Evolutionary conservation across 768 basidiomycete genomes (phyloP).

Genomic region (Boletus subparvulus): DNA sequence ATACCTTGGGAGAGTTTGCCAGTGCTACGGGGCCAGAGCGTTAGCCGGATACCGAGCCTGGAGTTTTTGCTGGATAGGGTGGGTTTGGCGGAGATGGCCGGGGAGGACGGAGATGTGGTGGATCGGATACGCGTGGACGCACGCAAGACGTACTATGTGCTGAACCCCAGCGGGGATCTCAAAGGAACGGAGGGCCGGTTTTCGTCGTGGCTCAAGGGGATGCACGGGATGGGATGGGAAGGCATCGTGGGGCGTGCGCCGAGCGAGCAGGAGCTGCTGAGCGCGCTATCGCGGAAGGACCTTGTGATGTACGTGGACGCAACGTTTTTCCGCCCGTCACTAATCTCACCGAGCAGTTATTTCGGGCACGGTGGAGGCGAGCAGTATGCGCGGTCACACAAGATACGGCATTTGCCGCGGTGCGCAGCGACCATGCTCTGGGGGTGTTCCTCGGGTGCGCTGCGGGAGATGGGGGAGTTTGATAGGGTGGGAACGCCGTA

Average conservation of each 20-base stretch:
- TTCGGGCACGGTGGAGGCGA: conserved; percentile 97
- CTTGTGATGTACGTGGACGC: conserved; percentile 79
- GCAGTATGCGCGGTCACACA: conserved; percentile 88
- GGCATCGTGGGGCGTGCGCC: conserved; percentile 76
- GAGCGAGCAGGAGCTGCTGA: conserved; percentile 79
- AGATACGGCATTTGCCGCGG: conserved; percentile 72
- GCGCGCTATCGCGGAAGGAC: conserved; percentile 72
- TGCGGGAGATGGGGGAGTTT: conserved; percentile 92
- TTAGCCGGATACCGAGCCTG: conserved; percentile 90
- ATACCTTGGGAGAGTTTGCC: conserved; percentile 98
- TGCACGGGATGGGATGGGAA: conserved; percentile 78
- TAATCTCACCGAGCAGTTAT: conserved; percentile 54
- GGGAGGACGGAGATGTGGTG: conserved; percentile 21
- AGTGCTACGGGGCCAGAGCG: conserved; percentile 73
- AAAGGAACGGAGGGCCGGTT: conserved; percentile 81
- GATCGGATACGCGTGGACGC: conserved; percentile 62
- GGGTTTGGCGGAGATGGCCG: conserved; percentile 48
- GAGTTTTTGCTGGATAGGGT: conserved; percentile 87
- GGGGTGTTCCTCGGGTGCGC: conserved; percentile 94
- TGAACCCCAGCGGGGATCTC: conserved; percentile 94
- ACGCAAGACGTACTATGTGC: conserved; percentile 71
- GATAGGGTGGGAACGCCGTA: conserved; percentile 90
- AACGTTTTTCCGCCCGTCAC: neutral
- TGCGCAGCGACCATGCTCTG: conserved; percentile 97
- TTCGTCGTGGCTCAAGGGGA: conserved; percentile 69